These are phyloP conservation scores for Entomortierella beljakovae DNA, from an alignment of 192 early-diverging fungal genomes.

Conservation along the genomic window DNA sequence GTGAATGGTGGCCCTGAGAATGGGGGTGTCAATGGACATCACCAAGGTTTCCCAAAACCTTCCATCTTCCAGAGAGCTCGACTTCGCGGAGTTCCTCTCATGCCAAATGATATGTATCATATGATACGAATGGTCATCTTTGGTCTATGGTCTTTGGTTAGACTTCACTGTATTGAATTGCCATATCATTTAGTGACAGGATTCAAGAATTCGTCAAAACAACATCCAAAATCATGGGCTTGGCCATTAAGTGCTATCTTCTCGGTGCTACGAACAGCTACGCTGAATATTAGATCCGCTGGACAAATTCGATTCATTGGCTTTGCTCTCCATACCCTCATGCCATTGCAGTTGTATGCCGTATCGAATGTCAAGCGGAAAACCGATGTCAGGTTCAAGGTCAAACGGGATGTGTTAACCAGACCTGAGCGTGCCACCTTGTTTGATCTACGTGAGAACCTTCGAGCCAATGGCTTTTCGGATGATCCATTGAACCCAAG, in stretches of 20 bases:
- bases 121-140: neutral
- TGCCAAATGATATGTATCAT: constrained; percentile 15
- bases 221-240: constrained; percentile 23
- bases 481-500: constrained; percentile 27
- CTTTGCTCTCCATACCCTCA: neutral
- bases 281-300: neutral
- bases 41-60: constrained; percentile 3
- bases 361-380: constrained; percentile 13
- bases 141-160: constrained; percentile 17
- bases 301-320: constrained; percentile 28
- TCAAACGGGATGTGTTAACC: constrained; percentile 13
- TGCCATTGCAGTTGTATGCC: constrained; percentile 8
- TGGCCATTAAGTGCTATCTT: constrained; percentile 27
- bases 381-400: constrained; percentile 16
- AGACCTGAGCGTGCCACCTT: constrained; percentile 23
- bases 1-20: neutral
- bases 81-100: constrained; percentile 18
- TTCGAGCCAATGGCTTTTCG: neutral
- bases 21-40: neutral
- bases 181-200: constrained; percentile 25
- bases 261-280: neutral
- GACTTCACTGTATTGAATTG: constrained; percentile 24
- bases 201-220: constrained; percentile 23
- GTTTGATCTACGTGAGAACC: neutral
- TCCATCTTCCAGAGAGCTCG: constrained; percentile 30